Evolutionary conservation across 306 rosid species (phyloP), one percentile per base, ranked within the genome.

Genomic region (Aeschynomene evenia): DNA sequence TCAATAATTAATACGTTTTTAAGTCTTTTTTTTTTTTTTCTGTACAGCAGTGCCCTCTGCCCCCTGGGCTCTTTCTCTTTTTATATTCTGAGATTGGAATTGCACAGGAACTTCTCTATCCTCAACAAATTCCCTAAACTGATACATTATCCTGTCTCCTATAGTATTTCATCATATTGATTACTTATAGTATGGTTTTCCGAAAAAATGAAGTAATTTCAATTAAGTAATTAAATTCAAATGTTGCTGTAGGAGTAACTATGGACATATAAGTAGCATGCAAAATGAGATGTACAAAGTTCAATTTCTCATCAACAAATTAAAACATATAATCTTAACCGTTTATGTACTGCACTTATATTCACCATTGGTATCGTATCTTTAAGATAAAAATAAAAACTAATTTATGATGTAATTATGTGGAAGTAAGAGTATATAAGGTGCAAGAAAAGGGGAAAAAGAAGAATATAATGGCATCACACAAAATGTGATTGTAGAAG

Each of bases 401-500:
- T 21, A 4, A 9, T 21, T 52, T 22, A 23, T 11, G 60, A 9
- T 24, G 31, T 13, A 1, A 22, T 10, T 22, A 52, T 52, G 33
- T 15, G 45, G 52, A 29, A 70, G 9, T n/a, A 23, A 31, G 5
- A 34, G 23, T 18, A n/a, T 18, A n/a, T 6, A 19, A 34, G 65
- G 56, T 20, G 23, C 7, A 65, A 54, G 28, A 75, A 37, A 18
- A 20, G 3, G 1, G 48, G 4, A 58, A 29, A 31, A 29, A 53
- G 6, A 26, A 54, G 29, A 67, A 1, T 20, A 42, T 5, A 1
- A 50, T 43, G 74, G 66, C 52, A n/a, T 81, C 85, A 81, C 80
- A 71, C 82, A 58, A 74, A 77, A 68, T 4, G 71, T 77, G 80
- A 73, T 14, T 40, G 75, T 12, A 53, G 58, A 80, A 74, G 46